Conservation (phyloP, 1,284 basidiomycete species). For the Cryptococcus sp. region DNA sequence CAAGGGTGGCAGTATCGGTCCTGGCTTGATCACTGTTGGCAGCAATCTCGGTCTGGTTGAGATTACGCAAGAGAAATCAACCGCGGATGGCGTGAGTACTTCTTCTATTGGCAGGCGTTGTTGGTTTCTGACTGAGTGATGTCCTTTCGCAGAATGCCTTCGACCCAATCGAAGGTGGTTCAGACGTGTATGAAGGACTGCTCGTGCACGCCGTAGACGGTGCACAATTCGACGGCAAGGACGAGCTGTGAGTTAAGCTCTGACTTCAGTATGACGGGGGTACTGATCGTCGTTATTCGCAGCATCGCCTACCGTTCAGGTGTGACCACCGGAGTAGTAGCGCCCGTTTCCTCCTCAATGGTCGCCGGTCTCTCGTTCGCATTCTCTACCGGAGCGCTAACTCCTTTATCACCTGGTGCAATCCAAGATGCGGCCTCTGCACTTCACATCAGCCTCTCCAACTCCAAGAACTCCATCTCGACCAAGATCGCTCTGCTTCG, state of each 20-base stretch:
- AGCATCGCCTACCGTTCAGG: conserved; percentile 56
- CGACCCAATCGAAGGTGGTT: conserved; percentile 60
- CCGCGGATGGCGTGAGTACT: conserved; percentile 63
- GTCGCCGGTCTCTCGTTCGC: conserved; percentile 66
- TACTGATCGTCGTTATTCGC: conserved; percentile 48
- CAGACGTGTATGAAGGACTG: conserved; percentile 62
- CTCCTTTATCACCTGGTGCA: conserved; percentile 68
- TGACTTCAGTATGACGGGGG: neutral
- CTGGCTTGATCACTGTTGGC: conserved; percentile 54
- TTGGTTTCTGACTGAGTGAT: neutral
- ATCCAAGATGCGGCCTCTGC: conserved; percentile 69
- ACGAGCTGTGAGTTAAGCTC: conserved; percentile 62
- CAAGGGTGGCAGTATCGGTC: conserved; percentile 52
- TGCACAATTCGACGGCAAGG: conserved; percentile 67
- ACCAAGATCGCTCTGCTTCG: conserved; percentile 73
- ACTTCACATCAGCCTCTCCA: conserved; percentile 67
- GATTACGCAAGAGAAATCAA: conserved; percentile 62
- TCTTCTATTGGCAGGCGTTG: neutral
- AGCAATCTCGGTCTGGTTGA: conserved; percentile 53
- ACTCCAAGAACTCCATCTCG: conserved; percentile 59
- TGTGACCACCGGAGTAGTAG: conserved; percentile 64
- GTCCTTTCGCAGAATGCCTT: conserved; percentile 31
- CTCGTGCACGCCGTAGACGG: conserved; percentile 72
- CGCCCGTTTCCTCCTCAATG: conserved; percentile 53
- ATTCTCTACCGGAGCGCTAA: conserved; percentile 65